phyloP scores from a whole-genome alignment of 768 basidiomycete species.

The Inosperma sp. region DNA sequence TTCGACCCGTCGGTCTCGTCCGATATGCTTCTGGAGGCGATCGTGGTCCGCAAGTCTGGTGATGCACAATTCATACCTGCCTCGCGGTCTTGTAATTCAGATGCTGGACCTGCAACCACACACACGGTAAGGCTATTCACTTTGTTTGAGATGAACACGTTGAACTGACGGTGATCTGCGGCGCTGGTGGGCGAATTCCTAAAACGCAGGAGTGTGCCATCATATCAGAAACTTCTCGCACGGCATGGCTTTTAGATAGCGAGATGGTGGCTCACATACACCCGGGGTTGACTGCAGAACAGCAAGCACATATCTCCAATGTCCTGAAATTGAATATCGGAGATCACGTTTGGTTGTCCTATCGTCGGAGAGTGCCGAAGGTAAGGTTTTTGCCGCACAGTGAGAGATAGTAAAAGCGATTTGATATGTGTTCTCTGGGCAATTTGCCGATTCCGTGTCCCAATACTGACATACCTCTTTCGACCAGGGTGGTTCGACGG shows the following conservation, averaged over 20 bases:
- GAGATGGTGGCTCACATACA: constrained; percentile 23
- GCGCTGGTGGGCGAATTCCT: constrained; percentile 5
- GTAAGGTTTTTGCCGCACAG: constrained; percentile 32
- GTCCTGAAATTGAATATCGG: constrained; percentile 43
- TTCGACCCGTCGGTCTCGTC: no score
- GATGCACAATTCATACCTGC: constrained; percentile 41
- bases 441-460: no score
- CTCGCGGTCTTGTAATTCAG: constrained; percentile 32
- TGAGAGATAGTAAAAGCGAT: constrained; percentile 19
- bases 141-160: no score
- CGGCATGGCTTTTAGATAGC: constrained; percentile 45
- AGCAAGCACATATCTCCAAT: constrained; percentile 20
- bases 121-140: no score
- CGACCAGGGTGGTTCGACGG: constrained; percentile 78
- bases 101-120: constrained; percentile 11
- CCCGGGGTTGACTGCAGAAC: constrained; percentile 18
- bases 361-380: constrained; percentile 47
- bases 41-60: constrained; percentile 39
- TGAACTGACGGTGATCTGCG: constrained; percentile 12
- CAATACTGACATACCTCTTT: constrained; percentile 16
- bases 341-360: constrained; percentile 56
- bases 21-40: constrained; percentile 48
- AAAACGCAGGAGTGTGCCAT: constrained; percentile 47
- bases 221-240: constrained; percentile 43
- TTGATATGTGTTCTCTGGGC: no score